Evolutionary conservation across 371 early-diverging fungal species (phyloP).

Genomic region (Saksenaea oblongispora): DNA sequence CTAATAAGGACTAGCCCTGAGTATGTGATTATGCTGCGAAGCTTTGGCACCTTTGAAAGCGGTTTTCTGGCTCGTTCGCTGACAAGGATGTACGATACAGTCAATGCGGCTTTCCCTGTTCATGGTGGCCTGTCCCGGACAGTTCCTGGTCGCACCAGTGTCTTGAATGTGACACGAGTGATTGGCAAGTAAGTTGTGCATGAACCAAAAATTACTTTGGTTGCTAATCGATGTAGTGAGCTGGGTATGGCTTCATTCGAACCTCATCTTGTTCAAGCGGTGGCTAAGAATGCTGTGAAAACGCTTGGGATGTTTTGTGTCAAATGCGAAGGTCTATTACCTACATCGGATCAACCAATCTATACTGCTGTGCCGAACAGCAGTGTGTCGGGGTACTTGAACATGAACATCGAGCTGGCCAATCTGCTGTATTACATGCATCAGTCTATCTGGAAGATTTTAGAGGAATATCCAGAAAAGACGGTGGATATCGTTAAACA

Average conservation of each 20-base stretch:
- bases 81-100: conserved; percentile 61
- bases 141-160: conserved; percentile 51
- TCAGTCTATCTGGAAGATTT: conserved; percentile 58
- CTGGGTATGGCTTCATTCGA: conserved; percentile 67
- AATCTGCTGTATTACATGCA: conserved; percentile 59
- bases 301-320: conserved; percentile 55
- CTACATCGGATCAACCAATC: conserved; percentile 31
- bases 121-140: conserved; percentile 29
- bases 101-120: conserved; percentile 60
- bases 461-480: conserved; percentile 56
- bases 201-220: neutral
- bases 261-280: conserved; percentile 43
- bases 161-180: conserved; percentile 51
- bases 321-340: conserved; percentile 50
- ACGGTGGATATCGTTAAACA: conserved; percentile 48
- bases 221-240: conserved; percentile 44
- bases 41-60: conserved; percentile 68
- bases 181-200: conserved; percentile 52
- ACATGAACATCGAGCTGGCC: conserved; percentile 60
- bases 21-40: conserved; percentile 65
- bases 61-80: conserved; percentile 68
- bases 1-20: conserved; percentile 52
- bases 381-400: conserved; percentile 30
- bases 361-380: conserved; percentile 43
- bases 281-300: conserved; percentile 58